Evolutionary conservation across 306 rosid genomes (phyloP).

Genomic region (Carpinus viminea): DNA sequence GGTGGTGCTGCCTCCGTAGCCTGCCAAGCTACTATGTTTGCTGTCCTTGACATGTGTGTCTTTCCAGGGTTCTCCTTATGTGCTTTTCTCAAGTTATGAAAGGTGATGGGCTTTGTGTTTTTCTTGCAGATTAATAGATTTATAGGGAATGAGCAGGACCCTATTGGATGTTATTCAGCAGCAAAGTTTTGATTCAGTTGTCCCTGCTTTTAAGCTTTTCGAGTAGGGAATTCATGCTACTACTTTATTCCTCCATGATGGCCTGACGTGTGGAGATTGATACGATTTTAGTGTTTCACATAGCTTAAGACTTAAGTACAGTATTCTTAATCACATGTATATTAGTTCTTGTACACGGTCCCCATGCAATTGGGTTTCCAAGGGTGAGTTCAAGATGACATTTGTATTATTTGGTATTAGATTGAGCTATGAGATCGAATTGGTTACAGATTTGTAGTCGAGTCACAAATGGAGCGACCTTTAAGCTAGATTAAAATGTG

Average conservation of each 20-base stretch:
- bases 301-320: no score
- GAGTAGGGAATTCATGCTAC: constrained; percentile 2
- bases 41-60: constrained; percentile 6
- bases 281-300: no score
- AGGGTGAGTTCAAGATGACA: no score
- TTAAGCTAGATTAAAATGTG: no score
- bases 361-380: no score
- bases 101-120: not conserved
- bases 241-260: not conserved
- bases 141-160: not conserved
- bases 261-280: not conserved
- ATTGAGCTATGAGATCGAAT: no score
- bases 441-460: no score
- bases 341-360: no score
- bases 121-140: not conserved
- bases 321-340: no score
- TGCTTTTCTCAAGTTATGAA: not conserved
- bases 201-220: not conserved
- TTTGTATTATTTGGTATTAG: no score
- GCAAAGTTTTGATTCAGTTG: not conserved
- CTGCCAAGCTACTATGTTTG: not conserved
- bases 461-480: no score
- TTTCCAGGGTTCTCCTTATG: not conserved
- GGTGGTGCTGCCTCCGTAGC: constrained; percentile 10
- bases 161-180: not conserved